These are phyloP conservation scores for Mucor irregularis DNA, from an alignment of 371 early-diverging fungal species.

Conservation along the genomic window DNA sequence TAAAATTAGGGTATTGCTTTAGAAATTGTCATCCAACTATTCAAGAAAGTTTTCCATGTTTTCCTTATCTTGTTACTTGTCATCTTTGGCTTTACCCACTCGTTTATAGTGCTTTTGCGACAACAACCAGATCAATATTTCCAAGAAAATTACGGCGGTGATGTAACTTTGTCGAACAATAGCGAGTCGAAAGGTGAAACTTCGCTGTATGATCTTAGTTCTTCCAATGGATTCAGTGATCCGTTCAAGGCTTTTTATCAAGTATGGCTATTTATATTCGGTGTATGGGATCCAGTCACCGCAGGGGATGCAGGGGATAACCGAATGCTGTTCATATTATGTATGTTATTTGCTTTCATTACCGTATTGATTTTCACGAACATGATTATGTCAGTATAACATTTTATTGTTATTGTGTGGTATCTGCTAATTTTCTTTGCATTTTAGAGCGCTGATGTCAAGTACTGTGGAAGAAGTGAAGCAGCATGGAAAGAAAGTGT, in stretches of 20 bases:
- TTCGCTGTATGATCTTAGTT: neutral
- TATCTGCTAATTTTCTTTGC: neutral
- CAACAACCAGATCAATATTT: neutral
- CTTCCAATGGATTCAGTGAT: conserved; percentile 3
- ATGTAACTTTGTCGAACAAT: neutral
- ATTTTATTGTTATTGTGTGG: too few relatives aligned
- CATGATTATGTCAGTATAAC: conserved; percentile 9
- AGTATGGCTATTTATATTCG: conserved; percentile 9
- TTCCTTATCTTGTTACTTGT: conserved; percentile 3
- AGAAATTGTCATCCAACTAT: conserved; percentile 5
- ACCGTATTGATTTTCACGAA: conserved; percentile 9
- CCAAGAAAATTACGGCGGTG: conserved; percentile 2
- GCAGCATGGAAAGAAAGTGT: conserved; percentile 6
- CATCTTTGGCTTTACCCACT: neutral
- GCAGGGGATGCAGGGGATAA: conserved; percentile 2
- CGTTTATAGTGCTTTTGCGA: neutral
- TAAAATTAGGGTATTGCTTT: neutral
- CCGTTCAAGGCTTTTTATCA: conserved; percentile 5
- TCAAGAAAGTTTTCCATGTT: neutral
- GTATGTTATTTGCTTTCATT: conserved; percentile 7
- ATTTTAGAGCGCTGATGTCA: conserved; percentile 11
- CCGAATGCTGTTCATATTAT: neutral
- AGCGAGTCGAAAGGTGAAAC: neutral
- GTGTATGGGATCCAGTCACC: conserved; percentile 5
- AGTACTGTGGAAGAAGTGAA: conserved; percentile 10